These are phyloP conservation scores for Polytrichum formosum DNA, from an alignment of 225 moss, liverwort and hornwort genomes.

Conservation along the genomic window DNA sequence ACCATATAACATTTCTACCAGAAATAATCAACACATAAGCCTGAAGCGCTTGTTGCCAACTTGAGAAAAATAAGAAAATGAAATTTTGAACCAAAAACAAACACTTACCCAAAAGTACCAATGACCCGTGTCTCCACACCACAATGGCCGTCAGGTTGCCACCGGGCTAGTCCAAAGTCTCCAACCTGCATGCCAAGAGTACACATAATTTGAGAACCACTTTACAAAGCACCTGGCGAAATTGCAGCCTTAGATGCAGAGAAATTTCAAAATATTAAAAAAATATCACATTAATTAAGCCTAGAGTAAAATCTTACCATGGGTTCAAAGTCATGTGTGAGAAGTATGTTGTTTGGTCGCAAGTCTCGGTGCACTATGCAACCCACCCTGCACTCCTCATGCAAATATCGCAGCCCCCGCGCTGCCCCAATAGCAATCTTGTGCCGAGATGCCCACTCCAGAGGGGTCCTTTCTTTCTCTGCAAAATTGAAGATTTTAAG, in stretches of 20 bases:
- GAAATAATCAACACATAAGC: no score
- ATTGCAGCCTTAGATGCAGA: background rate
- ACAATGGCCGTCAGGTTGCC: slow-evolving; percentile 77
- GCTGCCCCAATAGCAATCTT: slow-evolving; percentile 76
- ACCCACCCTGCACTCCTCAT: slow-evolving; percentile 80
- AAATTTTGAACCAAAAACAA: no score
- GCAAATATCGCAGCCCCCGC: slow-evolving; percentile 70
- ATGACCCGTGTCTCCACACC: slow-evolving; percentile 68
- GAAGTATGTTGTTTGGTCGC: slow-evolving; percentile 74
- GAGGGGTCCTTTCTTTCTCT: slow-evolving; percentile 29
- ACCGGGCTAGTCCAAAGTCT: slow-evolving; percentile 71
- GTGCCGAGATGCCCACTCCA: slow-evolving; percentile 67
- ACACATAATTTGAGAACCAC: background rate
- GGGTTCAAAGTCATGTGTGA: slow-evolving; percentile 73
- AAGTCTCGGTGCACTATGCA: slow-evolving; percentile 81
- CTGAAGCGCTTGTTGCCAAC: background rate
- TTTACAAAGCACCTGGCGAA: background rate
- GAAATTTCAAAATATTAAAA: no score
- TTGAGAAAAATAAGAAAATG: background rate
- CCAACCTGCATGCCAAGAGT: slow-evolving; percentile 42
- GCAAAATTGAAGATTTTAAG: background rate
- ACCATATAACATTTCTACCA: no score
- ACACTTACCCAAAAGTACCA: slow-evolving; percentile 68
- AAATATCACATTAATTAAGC: background rate
- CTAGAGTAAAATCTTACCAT: slow-evolving; percentile 39